These are phyloP conservation scores for Nidularia pulvinata DNA, from an alignment of 768 basidiomycete species.

Conservation along the genomic window DNA sequence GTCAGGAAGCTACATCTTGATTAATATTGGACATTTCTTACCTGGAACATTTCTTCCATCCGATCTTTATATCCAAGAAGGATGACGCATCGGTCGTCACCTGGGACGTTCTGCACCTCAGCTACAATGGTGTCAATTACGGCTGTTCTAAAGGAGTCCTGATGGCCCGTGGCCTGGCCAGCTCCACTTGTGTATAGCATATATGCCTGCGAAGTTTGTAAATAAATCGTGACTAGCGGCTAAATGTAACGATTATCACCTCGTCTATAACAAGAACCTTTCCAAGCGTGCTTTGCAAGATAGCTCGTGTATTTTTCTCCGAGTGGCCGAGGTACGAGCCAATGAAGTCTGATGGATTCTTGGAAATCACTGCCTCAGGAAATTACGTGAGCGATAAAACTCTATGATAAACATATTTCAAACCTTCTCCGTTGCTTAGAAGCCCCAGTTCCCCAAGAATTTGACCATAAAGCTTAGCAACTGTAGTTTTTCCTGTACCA, in stretches of 20 bases:
- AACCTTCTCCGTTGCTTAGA: slow-evolving; percentile 77
- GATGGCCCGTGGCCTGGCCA: slow-evolving; percentile 12
- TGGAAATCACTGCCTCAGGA: slow-evolving; percentile 57
- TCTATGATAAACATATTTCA: no score
- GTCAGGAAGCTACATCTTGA: background rate
- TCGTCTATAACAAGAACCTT: slow-evolving; percentile 77
- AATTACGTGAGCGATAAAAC: no score
- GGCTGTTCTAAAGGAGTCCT: slow-evolving; percentile 59
- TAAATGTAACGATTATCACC: slow-evolving; percentile 31
- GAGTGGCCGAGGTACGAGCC: slow-evolving; percentile 59
- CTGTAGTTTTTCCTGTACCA: slow-evolving; percentile 73
- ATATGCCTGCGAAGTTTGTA: slow-evolving; percentile 71
- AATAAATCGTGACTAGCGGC: no score
- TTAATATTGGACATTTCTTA: no score
- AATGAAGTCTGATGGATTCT: slow-evolving; percentile 73
- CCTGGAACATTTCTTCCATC: slow-evolving; percentile 79
- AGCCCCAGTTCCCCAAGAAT: slow-evolving; percentile 60
- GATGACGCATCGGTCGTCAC: slow-evolving; percentile 71
- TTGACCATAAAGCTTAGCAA: slow-evolving; percentile 66
- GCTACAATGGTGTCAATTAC: slow-evolving; percentile 79
- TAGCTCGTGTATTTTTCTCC: slow-evolving; percentile 63
- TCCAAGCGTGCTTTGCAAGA: slow-evolving; percentile 55
- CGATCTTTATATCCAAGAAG: slow-evolving; percentile 65
- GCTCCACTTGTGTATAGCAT: slow-evolving; percentile 54
- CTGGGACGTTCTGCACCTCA: slow-evolving; percentile 67